These are phyloP conservation scores for Coemansia sp. DNA, from an alignment of 192 early-diverging fungal genomes.

Conservation along the genomic window DNA sequence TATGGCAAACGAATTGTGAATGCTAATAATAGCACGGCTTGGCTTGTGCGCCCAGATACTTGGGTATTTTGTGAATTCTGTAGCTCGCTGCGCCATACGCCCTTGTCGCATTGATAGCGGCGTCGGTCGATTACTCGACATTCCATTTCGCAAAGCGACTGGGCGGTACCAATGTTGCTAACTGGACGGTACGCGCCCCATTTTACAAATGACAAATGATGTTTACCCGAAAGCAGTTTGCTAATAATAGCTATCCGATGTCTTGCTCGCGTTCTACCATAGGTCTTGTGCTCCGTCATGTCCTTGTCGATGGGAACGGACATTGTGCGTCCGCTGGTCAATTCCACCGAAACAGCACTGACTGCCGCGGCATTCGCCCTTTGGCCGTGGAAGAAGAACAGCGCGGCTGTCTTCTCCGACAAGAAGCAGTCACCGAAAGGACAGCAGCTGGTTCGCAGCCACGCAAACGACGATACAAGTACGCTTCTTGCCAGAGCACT, in stretches of 20 bases:
- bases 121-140: constrained; percentile 71
- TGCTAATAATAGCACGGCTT: no score
- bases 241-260: not conserved
- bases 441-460: not conserved
- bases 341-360: constrained; percentile 73
- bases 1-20: no score
- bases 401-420: not conserved
- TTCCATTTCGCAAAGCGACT: constrained; percentile 67
- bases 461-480: not conserved
- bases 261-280: not conserved
- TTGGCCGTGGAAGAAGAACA: constrained; percentile 70
- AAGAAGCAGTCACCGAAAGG: not conserved
- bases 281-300: constrained; percentile 40
- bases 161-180: constrained; percentile 60
- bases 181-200: constrained; percentile 56
- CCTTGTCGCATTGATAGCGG: constrained; percentile 74
- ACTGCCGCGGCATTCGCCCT: constrained; percentile 75
- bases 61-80: not conserved
- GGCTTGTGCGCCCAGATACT: no score
- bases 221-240: not conserved
- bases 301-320: constrained; percentile 67
- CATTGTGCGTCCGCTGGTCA: constrained; percentile 64
- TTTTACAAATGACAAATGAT: not conserved
- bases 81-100: constrained; percentile 69
- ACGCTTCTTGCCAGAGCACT: constrained; percentile 54